These are phyloP conservation scores for Fusarium sterilihyphosum DNA, from an alignment of 2,329 filamentous ascomycete genomes.

Conservation along the genomic window DNA sequence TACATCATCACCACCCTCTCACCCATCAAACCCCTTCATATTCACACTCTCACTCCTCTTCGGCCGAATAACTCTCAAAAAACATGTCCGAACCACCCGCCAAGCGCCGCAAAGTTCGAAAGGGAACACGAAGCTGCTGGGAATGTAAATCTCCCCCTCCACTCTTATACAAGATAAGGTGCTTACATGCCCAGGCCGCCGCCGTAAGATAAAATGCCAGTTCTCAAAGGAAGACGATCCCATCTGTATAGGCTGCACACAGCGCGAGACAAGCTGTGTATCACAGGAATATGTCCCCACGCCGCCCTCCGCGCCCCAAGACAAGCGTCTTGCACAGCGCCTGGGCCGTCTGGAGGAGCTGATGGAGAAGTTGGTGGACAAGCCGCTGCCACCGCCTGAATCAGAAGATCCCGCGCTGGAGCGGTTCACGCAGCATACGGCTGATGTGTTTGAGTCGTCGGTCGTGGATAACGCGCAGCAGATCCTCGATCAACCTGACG, in stretches of 20 bases:
- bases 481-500: constrained; percentile 10
- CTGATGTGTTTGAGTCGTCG: constrained; percentile 35
- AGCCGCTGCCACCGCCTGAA: constrained; percentile 33
- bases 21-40: background rate
- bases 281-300: constrained; percentile 58
- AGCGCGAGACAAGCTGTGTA: constrained; percentile 54
- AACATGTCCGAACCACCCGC: constrained; percentile 30
- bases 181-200: constrained; percentile 42
- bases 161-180: background rate
- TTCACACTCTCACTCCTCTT: background rate
- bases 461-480: constrained; percentile 34
- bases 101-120: constrained; percentile 56
- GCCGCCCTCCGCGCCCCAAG: constrained; percentile 46
- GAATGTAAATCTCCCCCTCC: constrained; percentile 57
- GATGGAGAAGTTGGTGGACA: constrained; percentile 57
- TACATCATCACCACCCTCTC: background rate
- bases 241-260: constrained; percentile 58
- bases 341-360: constrained; percentile 58
- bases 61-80: constrained; percentile 31
- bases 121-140: constrained; percentile 69
- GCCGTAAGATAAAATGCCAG: constrained; percentile 64
- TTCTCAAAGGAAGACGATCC: constrained; percentile 53
- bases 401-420: constrained; percentile 6
- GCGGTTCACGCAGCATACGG: constrained; percentile 40
- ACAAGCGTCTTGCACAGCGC: constrained; percentile 54